These are phyloP conservation scores for Coemansia sp. DNA, from an alignment of 192 early-diverging fungal species.

Conservation along the genomic window DNA sequence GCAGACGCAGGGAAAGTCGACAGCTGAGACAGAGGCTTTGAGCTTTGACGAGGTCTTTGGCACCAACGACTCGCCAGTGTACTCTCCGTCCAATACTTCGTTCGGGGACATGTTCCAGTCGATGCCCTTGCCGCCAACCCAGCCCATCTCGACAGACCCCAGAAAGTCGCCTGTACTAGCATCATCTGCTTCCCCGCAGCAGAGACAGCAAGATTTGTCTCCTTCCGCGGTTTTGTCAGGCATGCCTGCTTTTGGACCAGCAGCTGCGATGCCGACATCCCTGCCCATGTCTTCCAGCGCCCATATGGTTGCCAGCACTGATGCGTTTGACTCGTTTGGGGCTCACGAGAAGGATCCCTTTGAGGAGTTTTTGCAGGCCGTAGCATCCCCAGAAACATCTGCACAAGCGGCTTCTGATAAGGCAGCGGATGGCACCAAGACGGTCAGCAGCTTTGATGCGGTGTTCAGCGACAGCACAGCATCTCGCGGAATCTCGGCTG, in stretches of 20 bases:
- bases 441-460: slow-evolving; percentile 17
- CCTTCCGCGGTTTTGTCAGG: slow-evolving; percentile 16
- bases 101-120: slow-evolving; percentile 21
- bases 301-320: slow-evolving; percentile 11
- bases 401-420: too few relatives aligned
- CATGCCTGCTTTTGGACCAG: slow-evolving; percentile 21
- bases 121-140: not conserved
- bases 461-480: slow-evolving; percentile 8
- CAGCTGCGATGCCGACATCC: not conserved
- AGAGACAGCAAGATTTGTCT: slow-evolving; percentile 9
- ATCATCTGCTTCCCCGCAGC: slow-evolving; percentile 7
- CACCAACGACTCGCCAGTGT: slow-evolving; percentile 20
- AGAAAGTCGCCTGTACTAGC: slow-evolving; percentile 12
- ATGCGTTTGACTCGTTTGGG: slow-evolving; percentile 53
- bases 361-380: slow-evolving; percentile 45
- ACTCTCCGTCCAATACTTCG: slow-evolving; percentile 17
- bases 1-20: slow-evolving; percentile 1
- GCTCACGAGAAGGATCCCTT: slow-evolving; percentile 46
- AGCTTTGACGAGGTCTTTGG: slow-evolving; percentile 59
- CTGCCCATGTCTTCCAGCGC: slow-evolving; percentile 1
- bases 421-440: not conserved
- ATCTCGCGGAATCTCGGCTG: slow-evolving; percentile 14
- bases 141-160: not conserved
- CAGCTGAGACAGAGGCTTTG: slow-evolving; percentile 15
- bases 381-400: slow-evolving; percentile 6